Percentiles rank a stretch among this genome's conserved stretches.
Conservation (phyloP, 2,329 filamentous ascomycete species). For the Tolypocladium album region DNA sequence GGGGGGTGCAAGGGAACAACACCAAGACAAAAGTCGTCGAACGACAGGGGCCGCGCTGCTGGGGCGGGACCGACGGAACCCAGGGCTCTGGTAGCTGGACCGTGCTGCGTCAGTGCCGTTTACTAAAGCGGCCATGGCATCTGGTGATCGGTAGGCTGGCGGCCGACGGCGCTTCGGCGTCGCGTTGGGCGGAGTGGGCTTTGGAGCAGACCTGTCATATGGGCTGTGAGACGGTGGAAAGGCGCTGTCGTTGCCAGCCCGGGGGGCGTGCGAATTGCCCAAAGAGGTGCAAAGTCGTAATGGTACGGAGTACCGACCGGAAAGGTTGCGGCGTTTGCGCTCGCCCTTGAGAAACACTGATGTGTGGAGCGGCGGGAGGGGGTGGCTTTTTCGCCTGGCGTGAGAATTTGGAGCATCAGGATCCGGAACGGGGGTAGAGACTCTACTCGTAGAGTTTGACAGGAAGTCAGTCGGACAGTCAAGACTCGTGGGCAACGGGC, state of each 20-base stretch:
- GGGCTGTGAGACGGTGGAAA: slow-evolving; percentile 16
- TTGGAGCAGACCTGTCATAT: slow-evolving; percentile 25
- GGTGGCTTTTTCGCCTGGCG: background rate
- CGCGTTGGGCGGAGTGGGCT: slow-evolving; percentile 8
- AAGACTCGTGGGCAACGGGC: background rate
- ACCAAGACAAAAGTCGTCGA: slow-evolving; percentile 3
- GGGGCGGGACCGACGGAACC: slow-evolving; percentile 8
- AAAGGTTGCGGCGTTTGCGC: slow-evolving; percentile 4
- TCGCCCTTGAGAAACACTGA: slow-evolving; percentile 3
- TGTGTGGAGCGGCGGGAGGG: slow-evolving; percentile 1
- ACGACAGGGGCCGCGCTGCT: slow-evolving; percentile 3
- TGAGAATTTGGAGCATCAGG: background rate
- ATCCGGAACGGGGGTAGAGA: background rate
- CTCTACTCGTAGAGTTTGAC: background rate
- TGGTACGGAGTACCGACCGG: background rate
- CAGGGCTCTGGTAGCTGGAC: slow-evolving; percentile 9
- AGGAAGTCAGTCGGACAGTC: background rate
- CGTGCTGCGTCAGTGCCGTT: slow-evolving; percentile 6
- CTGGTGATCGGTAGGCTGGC: slow-evolving; percentile 16
- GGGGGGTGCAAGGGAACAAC: slow-evolving; percentile 3
- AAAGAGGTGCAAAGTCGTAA: background rate
- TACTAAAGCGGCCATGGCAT: slow-evolving; percentile 7
- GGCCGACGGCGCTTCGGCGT: slow-evolving; percentile 11
- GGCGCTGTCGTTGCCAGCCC: slow-evolving; percentile 10
- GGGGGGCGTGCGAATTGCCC: background rate